Base-by-base conservation (phyloP, 2,329 filamentous ascomycete species). In the Nothomitra cinnamomea region DNA sequence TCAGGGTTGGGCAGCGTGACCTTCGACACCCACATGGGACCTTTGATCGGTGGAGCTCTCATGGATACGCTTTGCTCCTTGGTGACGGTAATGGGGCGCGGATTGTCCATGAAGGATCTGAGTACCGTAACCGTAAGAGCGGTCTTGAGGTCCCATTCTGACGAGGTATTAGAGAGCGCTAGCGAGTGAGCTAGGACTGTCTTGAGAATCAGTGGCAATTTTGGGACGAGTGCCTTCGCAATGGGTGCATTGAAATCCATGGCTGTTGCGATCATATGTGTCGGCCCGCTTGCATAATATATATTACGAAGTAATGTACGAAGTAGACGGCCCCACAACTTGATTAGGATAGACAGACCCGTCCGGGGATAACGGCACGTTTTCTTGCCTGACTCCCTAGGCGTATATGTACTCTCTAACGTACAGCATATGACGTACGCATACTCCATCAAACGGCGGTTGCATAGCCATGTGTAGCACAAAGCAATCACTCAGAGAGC, bases 1-100 rank as follows among this genome's bases (percentile, higher is more conserved):
- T 77, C 55, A 0, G 82, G 83, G 1, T 69, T 68, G 0, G 79
- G 76, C 15, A 87, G 69, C 0, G 75, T 77, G 42, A 85, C 81
- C 53, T 79, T 83, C 60, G 81, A 82, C 22, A 94, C 74, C 89
- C 89, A 95, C 58, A 92, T 79, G 45, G 77, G 78, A 2, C 87
- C 87, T 63, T 86, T 88, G 62, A 94, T 71, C 0, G 78, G 80
- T 0, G 76, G 76, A 53, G 85, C 83, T 55, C 72, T 77, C 45
- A 77, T 68, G 1, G 78, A 76, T n/a, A 77, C 60, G 42, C 68
- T 70, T 66, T 95, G 90, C 5, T 76, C 68, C 56, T 79, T 74
- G 0, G 75, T 70, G 22, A 94, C 67, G 24, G 78, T 71, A 10
- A 60, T 63, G 0, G 73, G 71, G 15, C 67, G 69, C 1, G 67